phyloP scores from a whole-genome alignment of 257 asterid genomes.

The Solanum neorickii region DNA sequence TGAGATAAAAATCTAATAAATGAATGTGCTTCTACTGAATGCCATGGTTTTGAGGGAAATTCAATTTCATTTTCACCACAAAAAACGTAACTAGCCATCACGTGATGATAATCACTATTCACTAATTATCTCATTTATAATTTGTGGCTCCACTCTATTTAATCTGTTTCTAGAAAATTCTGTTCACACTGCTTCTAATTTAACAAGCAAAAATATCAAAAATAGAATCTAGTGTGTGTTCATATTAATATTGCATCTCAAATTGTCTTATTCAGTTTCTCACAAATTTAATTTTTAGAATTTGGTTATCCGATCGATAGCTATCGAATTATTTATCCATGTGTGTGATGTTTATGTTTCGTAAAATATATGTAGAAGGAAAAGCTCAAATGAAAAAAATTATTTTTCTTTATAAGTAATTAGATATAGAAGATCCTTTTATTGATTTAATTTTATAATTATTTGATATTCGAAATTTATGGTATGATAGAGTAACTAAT shows the following conservation, averaged over 20 bases:
- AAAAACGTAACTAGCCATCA: not conserved
- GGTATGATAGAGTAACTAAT: too few species aligned
- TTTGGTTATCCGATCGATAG: not conserved
- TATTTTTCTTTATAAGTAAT: not conserved
- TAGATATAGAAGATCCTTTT: not conserved
- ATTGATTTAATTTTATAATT: not conserved
- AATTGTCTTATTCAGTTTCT: not conserved
- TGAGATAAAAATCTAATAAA: not conserved
- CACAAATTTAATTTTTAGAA: not conserved
- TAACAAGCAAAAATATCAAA: not conserved
- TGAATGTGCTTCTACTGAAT: not conserved
- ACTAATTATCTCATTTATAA: not conserved
- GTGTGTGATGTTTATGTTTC: not conserved
- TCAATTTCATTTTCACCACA: not conserved
- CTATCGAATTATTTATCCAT: not conserved
- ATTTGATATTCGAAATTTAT: too few species aligned
- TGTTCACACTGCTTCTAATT: not conserved
- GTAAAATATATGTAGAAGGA: not conserved
- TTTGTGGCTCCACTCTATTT: not conserved
- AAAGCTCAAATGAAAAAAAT: not conserved
- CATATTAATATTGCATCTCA: not conserved
- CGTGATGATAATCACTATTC: not conserved
- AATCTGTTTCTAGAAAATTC: not conserved
- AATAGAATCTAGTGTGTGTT: not conserved
- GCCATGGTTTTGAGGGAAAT: not conserved